Base-by-base conservation (phyloP, 1,284 basidiomycete genomes). In the Tremellales sp. region DNA sequence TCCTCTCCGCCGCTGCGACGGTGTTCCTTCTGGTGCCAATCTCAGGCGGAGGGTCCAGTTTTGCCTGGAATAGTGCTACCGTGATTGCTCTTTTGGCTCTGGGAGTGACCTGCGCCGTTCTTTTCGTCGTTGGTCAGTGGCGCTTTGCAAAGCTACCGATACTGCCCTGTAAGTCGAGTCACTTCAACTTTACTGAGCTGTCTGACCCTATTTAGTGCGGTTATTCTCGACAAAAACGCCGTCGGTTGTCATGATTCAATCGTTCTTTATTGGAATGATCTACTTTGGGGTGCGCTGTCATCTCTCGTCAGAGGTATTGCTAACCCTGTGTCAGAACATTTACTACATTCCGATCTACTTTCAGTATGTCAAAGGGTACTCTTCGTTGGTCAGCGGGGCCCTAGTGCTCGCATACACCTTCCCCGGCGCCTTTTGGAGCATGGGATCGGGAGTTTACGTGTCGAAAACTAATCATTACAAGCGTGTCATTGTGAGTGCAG, bases 11-110 rank as follows among this genome's bases (percentile, higher is more conserved):
- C 5, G 52, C 54, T 1, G 54, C 48, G 16, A 64, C 61, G 3
- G 49, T 62, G 3, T 39, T 61, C 22, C 43, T 64, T n/a, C 53
- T 65, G n/a, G 65, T 68, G 8, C 65, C 66, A 0, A 58, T 68
- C 24, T 58, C 61, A 5, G 66, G 66, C 3, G 66, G 66, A 1
- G 66, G 66, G 3, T 51, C 52, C 7, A 54, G 57, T 1, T 69
- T 66, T 36, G 51, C 55, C 2, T 69, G 66, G 66, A 28, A 48
- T 14, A 51, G 54, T 8, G 32, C 64, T 2, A 51, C 51, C 3
- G 62, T 66, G 6, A 66, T 68, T 26, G 50, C 39, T 4, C 45
- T 69, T 14, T 41, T 69, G 18, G 38, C 55, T 34, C 26, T 60
- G 5, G 60, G 62, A 2, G 53, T 24, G 6, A 26, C 55, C 12